Conservation (phyloP, 2,329 filamentous ascomycete species). For the Pseudocercospora macadamiae region DNA sequence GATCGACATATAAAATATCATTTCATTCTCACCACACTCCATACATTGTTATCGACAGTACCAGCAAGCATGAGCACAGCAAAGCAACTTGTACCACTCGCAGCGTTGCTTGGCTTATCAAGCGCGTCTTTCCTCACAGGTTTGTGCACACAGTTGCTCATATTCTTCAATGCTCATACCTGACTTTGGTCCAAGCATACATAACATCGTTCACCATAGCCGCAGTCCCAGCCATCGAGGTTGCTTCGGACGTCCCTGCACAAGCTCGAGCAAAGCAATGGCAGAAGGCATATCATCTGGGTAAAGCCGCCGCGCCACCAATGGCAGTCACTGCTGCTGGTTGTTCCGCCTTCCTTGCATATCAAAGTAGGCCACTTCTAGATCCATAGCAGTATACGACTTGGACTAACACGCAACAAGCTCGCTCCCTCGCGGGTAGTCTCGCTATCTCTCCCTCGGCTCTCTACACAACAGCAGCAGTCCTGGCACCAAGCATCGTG, state of each 20-base stretch:
- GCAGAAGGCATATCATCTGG: slow-evolving; percentile 27
- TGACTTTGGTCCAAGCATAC: slow-evolving; percentile 13
- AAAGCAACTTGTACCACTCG: slow-evolving; percentile 23
- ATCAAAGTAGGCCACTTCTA: slow-evolving; percentile 23
- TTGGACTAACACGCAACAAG: background rate
- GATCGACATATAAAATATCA: no score
- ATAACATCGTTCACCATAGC: slow-evolving; percentile 27
- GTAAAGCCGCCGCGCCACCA: slow-evolving; percentile 24
- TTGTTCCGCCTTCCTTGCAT: slow-evolving; percentile 27
- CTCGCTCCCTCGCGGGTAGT: slow-evolving; percentile 14
- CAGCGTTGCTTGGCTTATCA: slow-evolving; percentile 23
- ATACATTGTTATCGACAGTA: no score
- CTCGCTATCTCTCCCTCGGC: slow-evolving; percentile 20
- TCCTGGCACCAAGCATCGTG: slow-evolving; percentile 29
- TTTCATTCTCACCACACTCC: no score
- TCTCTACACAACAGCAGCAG: slow-evolving; percentile 30
- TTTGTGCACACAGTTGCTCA: background rate
- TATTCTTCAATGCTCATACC: background rate
- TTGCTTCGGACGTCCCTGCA: slow-evolving; percentile 23
- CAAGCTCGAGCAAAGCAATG: slow-evolving; percentile 31
- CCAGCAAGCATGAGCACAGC: slow-evolving; percentile 19
- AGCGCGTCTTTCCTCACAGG: slow-evolving; percentile 24
- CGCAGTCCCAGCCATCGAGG: slow-evolving; percentile 26
- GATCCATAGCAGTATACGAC: no score
- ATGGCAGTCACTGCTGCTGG: slow-evolving; percentile 25